Base-by-base conservation (phyloP, 2,329 filamentous ascomycete species). In the Alternaria angustiovoidea region DNA sequence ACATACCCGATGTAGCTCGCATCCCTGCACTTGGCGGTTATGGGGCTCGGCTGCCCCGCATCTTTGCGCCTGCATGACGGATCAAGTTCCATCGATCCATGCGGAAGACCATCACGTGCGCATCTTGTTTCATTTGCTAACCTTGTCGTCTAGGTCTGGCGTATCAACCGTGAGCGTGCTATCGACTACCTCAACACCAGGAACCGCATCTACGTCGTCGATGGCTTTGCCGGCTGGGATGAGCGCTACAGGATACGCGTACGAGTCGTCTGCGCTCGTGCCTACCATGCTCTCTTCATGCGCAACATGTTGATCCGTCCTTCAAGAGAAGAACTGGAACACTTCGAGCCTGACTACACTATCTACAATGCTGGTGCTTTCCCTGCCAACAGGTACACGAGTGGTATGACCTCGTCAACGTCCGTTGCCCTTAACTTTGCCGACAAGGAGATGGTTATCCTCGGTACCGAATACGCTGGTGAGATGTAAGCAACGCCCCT, bases 201-300 rank as follows among this genome's bases (percentile, higher is more conserved):
- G 76, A 97, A 96, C 81, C 93, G 95, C 78, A 98, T 99, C 85
- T 99, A 99, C 82, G 95, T 99, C 69, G 87, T 99, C 69, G 95
- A 99, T 80, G 95, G 95, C 68, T 99, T 90, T 79, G 95, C 95
- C 70, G 95, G 95, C 80, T 99, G 95, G 95, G 95, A 99, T 75
- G 91, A 96, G 85, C 94, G 95, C 81, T 99, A 99, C 87, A 88
- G 94, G 71, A 98, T 99, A 84, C 92, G 90, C 76, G 95, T 99
- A 75, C 94, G 95, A 77, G 94, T 99, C 68, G 94, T 99, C 78
- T 99, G 95, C 84, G 95, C 95, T 70, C 94, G 95, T 79, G 95
- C 95, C 82, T 99, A 99, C 87, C 95, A 99, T 87, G 95, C 95
- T 65, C 89, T 99, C 68, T 99, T 99, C 89, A 99, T 99, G 95